phyloP scores from a whole-genome alignment of 116 monocot genomes.

The Phalaenopsis hybrid region DNA sequence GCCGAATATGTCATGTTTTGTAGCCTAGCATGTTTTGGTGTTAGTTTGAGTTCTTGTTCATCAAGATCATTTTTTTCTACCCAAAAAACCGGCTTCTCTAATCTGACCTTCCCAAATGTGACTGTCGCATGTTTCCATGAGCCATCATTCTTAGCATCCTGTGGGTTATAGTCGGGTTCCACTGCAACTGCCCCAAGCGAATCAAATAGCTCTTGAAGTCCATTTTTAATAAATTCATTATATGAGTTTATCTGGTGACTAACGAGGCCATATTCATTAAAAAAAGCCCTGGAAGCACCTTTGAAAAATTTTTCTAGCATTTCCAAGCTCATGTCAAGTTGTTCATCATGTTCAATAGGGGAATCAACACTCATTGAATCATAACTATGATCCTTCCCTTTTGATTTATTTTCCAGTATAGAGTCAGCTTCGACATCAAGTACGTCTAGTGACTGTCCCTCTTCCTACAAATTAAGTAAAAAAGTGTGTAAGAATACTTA shows the following conservation, averaged over 20 bases:
- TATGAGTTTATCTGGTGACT: constrained; percentile 87
- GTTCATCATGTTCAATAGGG: not conserved
- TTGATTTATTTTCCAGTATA: constrained; percentile 8
- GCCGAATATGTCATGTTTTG: constrained; percentile 90
- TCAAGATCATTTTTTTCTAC: constrained; percentile 23
- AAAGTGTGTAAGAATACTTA: not conserved
- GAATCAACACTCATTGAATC: constrained; percentile 29
- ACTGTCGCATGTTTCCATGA: constrained; percentile 67
- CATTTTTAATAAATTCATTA: constrained; percentile 69
- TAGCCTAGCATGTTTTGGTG: constrained; percentile 78
- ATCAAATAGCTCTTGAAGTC: constrained; percentile 73
- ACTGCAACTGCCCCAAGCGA: constrained; percentile 67
- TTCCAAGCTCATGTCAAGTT: constrained; percentile 13
- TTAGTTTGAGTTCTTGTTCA: constrained; percentile 44
- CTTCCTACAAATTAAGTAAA: constrained; percentile 9
- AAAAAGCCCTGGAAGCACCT: constrained; percentile 59
- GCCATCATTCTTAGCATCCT: constrained; percentile 39
- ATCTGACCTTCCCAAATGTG: constrained; percentile 58
- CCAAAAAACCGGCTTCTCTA: constrained; percentile 66
- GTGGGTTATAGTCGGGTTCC: constrained; percentile 68
- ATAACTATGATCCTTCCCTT: constrained; percentile 1
- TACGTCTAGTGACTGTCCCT: not conserved
- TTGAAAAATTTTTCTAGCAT: constrained; percentile 58
- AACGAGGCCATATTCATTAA: constrained; percentile 68
- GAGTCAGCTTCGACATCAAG: constrained; percentile 2